Percentiles rank a stretch among this genome's conserved stretches.
These are phyloP conservation scores for Agrostemma githago DNA, from an alignment of 148 eudicot species.

Conservation along the genomic window DNA sequence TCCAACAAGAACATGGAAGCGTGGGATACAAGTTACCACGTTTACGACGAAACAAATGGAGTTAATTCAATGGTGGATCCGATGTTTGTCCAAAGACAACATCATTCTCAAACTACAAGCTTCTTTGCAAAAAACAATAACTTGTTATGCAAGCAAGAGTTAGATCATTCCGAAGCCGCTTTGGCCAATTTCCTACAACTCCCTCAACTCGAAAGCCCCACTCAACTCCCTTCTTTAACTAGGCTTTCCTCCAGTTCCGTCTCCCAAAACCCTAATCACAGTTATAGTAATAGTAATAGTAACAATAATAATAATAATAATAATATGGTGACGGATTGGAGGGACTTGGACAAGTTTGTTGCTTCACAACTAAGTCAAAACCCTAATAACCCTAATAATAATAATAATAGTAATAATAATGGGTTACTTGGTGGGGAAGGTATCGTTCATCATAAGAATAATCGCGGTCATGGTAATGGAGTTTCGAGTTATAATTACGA, in stretches of 20 bases:
- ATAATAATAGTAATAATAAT: background rate
- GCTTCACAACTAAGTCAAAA: conserved; percentile 81
- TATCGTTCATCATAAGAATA: background rate
- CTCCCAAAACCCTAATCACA: conserved; percentile 26
- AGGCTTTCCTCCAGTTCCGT: conserved; percentile 35
- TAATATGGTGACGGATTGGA: conserved; percentile 62
- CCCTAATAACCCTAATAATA: background rate
- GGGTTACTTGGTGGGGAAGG: conserved; percentile 6
- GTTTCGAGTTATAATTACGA: conserved; percentile 28
- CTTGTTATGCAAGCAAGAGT: conserved; percentile 66
- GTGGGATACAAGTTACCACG: conserved; percentile 32
- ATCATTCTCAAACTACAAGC: conserved; percentile 15
- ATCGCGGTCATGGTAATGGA: conserved; percentile 20
- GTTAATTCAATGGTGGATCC: conserved; percentile 43
- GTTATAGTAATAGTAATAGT: background rate
- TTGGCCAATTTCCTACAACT: conserved; percentile 48
- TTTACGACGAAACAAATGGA: conserved; percentile 32
- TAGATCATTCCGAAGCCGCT: conserved; percentile 35
- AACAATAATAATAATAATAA: conserved; percentile 7
- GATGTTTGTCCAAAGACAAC: conserved; percentile 27
- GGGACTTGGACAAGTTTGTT: conserved; percentile 75
- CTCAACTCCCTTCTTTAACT: conserved; percentile 40
- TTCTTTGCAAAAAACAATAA: conserved; percentile 35
- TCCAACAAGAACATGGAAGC: conserved; percentile 32
- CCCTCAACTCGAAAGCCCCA: conserved; percentile 78